Evolutionary conservation across 192 early-diverging fungal genomes (phyloP).

Genomic region (Pecoramyces ruminantium): DNA sequence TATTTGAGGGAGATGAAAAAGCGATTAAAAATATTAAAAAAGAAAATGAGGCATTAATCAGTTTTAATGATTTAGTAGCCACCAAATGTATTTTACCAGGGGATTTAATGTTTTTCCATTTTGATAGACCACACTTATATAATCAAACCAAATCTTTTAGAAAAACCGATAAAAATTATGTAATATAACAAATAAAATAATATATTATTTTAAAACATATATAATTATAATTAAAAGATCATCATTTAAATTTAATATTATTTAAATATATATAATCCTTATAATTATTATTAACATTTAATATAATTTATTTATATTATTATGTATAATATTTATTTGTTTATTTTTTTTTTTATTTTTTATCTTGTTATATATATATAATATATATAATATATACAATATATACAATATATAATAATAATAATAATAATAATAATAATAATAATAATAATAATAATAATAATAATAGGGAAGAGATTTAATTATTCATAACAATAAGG

Average conservation of each 20-base stretch:
- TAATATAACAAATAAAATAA: neutral
- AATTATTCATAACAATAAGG: constrained; percentile 11
- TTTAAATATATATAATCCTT: no score
- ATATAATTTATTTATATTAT: no score
- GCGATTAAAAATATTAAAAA: neutral
- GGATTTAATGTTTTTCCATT: constrained; percentile 20
- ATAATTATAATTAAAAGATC: no score
- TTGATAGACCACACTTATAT: constrained; percentile 21
- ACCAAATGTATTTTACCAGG: neutral
- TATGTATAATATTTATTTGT: no score
- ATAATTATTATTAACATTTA: no score
- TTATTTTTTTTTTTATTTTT: no score
- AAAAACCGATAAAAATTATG: constrained; percentile 13
- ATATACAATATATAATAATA: no score
- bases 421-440: neutral
- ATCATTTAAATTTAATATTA: no score
- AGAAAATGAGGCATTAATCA: neutral
- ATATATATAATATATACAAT: no score
- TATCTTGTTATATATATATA: no score
- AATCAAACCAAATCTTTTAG: constrained; percentile 14
- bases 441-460: no score
- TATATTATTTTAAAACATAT: no score
- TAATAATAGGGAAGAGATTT: constrained; percentile 19
- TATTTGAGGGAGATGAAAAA: constrained; percentile 12
- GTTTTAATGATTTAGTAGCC: neutral